Percentiles rank a stretch among this genome's conserved stretches.
Conservation (phyloP, 2,329 filamentous ascomycete species). For the Neofusicoccum umdonicola region DNA sequence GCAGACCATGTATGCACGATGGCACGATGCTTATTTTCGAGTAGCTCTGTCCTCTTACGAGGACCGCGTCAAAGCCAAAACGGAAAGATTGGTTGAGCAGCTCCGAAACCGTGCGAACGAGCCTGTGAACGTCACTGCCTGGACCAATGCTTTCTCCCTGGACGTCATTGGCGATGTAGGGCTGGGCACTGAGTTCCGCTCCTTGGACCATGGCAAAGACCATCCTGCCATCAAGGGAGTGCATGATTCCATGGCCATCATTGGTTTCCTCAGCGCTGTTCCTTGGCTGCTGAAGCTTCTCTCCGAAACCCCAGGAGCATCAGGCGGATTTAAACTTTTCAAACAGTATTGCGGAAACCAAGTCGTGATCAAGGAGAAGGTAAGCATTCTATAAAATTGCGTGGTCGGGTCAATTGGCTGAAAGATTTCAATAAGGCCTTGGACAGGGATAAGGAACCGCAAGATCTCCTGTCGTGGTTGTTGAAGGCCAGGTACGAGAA, state of each 20-base stretch:
- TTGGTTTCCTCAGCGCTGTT: slow-evolving; percentile 33
- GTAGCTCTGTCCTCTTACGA: slow-evolving; percentile 30
- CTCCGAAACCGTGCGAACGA: slow-evolving; percentile 25
- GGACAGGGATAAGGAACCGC: slow-evolving; percentile 27
- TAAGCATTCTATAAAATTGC: slow-evolving; percentile 15
- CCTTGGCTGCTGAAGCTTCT: slow-evolving; percentile 39
- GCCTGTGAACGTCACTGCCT: slow-evolving; percentile 29
- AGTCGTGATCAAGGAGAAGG: slow-evolving; percentile 33
- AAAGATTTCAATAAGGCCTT: background rate
- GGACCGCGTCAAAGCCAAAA: slow-evolving; percentile 31
- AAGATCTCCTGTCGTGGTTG: slow-evolving; percentile 42
- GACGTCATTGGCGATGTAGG: slow-evolving; percentile 51
- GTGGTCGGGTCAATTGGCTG: background rate
- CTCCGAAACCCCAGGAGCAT: slow-evolving; percentile 29
- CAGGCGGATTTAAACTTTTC: slow-evolving; percentile 28
- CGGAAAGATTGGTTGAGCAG: slow-evolving; percentile 26
- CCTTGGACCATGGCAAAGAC: slow-evolving; percentile 28
- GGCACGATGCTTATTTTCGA: background rate
- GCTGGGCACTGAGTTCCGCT: slow-evolving; percentile 42
- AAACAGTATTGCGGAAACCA: slow-evolving; percentile 29
- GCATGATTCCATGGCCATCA: slow-evolving; percentile 34
- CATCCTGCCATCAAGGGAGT: slow-evolving; percentile 35
- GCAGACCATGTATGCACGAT: background rate
- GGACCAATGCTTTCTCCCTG: slow-evolving; percentile 44
- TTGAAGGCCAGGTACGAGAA: slow-evolving; percentile 39